phyloP scores from a whole-genome alignment of 148 eudicot genomes.

The Pouteria glomerata region DNA sequence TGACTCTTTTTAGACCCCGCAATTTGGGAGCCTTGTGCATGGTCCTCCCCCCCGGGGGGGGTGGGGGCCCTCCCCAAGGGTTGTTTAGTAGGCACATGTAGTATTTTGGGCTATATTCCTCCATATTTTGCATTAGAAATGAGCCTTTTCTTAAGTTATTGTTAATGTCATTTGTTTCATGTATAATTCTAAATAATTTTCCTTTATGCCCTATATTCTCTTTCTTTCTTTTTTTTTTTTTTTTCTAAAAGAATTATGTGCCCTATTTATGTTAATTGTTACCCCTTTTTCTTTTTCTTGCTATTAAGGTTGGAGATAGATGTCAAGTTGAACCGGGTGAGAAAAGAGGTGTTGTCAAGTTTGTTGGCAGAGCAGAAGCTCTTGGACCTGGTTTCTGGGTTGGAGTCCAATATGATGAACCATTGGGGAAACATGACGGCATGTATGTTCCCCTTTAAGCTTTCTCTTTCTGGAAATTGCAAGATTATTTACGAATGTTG shows the following conservation, averaged over 20 bases:
- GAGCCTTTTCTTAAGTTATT: background rate
- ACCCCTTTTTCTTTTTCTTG: slow-evolving; percentile 6
- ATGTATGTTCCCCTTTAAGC: slow-evolving; percentile 42
- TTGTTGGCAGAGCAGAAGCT: slow-evolving; percentile 78
- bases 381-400: slow-evolving; percentile 92
- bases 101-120: background rate
- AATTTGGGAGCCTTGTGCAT: no score
- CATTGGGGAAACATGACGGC: slow-evolving; percentile 95
- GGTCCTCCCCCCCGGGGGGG: no score
- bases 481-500: background rate
- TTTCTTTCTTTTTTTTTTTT: background rate
- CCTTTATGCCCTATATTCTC: background rate
- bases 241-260: background rate
- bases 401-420: slow-evolving; percentile 94
- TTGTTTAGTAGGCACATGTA: background rate
- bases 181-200: background rate
- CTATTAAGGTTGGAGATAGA: slow-evolving; percentile 80
- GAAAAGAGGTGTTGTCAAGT: slow-evolving; percentile 83
- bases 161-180: background rate
- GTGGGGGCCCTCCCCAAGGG: no score
- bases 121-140: background rate
- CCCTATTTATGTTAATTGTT: background rate
- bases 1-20: no score
- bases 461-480: background rate
- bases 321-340: slow-evolving; percentile 96